Conservation (phyloP, 495 filamentous ascomycete genomes). For the Talaromyces wortmannii region DNA sequence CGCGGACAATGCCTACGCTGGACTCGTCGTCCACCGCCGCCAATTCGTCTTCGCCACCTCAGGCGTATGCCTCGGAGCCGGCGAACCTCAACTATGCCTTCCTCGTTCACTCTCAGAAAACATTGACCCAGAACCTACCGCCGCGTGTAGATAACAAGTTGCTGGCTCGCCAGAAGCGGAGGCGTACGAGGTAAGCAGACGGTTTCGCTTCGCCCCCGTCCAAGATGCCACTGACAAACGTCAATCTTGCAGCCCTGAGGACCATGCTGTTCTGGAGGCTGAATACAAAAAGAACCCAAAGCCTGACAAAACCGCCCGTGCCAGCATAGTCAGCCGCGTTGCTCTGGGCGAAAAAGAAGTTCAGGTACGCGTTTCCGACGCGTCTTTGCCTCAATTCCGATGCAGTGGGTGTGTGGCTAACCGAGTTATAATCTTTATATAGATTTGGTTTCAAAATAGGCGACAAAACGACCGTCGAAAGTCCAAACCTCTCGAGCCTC, state of each 20-base stretch:
- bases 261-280: slow-evolving; percentile 84
- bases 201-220: background rate
- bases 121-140: slow-evolving; percentile 53
- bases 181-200: slow-evolving; percentile 52
- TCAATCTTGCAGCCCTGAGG: slow-evolving; percentile 55
- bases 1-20: background rate
- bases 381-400: background rate
- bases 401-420: slow-evolving; percentile 3
- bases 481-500: slow-evolving; percentile 75
- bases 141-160: slow-evolving; percentile 62
- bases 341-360: slow-evolving; percentile 95
- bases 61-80: slow-evolving; percentile 24
- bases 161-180: slow-evolving; percentile 60
- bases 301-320: slow-evolving; percentile 84
- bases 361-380: slow-evolving; percentile 58
- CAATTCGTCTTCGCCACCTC: slow-evolving; percentile 23
- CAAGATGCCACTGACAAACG: background rate
- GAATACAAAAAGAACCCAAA: slow-evolving; percentile 83
- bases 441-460: slow-evolving; percentile 99
- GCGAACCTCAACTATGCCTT: slow-evolving; percentile 51
- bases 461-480: slow-evolving; percentile 90
- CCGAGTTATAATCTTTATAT: background rate
- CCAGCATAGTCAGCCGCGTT: slow-evolving; percentile 76
- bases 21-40: background rate
- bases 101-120: slow-evolving; percentile 61